Evolutionary conservation across 306 rosid genomes (phyloP).

Genomic region (Begonia fuchsioides): DNA sequence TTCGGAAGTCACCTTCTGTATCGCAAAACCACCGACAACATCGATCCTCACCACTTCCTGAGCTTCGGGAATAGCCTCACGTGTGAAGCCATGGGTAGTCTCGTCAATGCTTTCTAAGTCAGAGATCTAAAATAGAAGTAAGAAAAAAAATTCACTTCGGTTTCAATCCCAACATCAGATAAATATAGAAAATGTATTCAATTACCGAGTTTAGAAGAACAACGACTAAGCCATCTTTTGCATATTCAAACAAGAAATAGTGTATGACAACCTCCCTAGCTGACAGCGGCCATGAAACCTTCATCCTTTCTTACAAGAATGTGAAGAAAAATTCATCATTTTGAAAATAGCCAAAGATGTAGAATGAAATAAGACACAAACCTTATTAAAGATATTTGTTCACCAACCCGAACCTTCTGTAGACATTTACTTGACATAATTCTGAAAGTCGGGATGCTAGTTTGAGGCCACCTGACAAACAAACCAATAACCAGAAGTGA

Average conservation of each 20-base stretch:
- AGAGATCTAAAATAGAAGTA: slow-evolving; percentile 38
- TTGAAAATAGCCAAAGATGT: neutral
- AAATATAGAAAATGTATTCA: slow-evolving; percentile 1
- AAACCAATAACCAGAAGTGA: neutral
- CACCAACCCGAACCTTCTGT: slow-evolving; percentile 52
- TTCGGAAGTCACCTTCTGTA: slow-evolving; percentile 77
- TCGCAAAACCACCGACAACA: slow-evolving; percentile 79
- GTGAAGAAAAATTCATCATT: slow-evolving; percentile 26
- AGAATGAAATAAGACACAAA: slow-evolving; percentile 13
- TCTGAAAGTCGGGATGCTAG: slow-evolving; percentile 59
- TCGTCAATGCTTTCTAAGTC: slow-evolving; percentile 25
- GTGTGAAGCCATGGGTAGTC: slow-evolving; percentile 29
- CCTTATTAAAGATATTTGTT: slow-evolving; percentile 77
- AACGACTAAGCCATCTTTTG: slow-evolving; percentile 64
- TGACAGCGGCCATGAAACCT: slow-evolving; percentile 87
- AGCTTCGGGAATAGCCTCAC: slow-evolving; percentile 45
- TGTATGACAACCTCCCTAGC: slow-evolving; percentile 74
- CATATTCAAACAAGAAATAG: slow-evolving; percentile 70
- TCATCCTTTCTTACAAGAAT: slow-evolving; percentile 85
- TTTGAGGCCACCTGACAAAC: slow-evolving; percentile 84
- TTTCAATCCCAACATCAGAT: too few relatives aligned
- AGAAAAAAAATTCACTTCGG: neutral
- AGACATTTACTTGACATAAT: slow-evolving; percentile 40
- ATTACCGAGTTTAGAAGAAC: slow-evolving; percentile 71
- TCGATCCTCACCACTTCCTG: slow-evolving; percentile 63